Percentiles rank a stretch among this genome's conserved stretches.
phyloP scores from a whole-genome alignment of 768 basidiomycete species.

The Daedalea quercina region DNA sequence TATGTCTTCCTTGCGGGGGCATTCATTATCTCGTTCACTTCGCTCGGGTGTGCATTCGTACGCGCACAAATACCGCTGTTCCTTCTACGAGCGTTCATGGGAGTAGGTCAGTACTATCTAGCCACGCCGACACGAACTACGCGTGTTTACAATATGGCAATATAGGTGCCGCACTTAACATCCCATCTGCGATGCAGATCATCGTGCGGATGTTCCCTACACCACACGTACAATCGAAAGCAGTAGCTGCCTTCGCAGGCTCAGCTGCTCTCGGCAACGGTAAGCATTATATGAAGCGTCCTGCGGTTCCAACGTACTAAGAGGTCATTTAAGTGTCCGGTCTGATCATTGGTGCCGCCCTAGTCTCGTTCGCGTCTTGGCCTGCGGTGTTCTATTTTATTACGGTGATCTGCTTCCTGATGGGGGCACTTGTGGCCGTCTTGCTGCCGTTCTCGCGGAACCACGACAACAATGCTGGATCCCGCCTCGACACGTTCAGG shows the following conservation, averaged over 20 bases:
- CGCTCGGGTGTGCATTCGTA: conserved; percentile 12
- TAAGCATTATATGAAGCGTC: background rate
- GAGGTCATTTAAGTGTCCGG: conserved; percentile 17
- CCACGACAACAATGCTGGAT: background rate
- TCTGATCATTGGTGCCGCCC: conserved; percentile 25
- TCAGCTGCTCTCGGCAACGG: conserved; percentile 36
- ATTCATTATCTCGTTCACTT: no score
- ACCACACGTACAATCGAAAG: conserved; percentile 29
- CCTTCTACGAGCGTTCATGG: conserved; percentile 19
- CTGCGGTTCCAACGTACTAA: no score
- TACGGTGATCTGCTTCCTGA: conserved; percentile 24
- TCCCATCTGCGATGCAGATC: conserved; percentile 32
- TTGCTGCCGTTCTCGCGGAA: background rate
- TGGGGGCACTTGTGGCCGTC: conserved; percentile 7
- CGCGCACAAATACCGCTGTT: conserved; percentile 16
- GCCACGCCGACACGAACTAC: background rate
- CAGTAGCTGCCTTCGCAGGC: conserved; percentile 34
- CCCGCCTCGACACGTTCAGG: conserved; percentile 2
- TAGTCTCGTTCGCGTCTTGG: conserved; percentile 27
- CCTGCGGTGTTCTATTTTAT: conserved; percentile 37
- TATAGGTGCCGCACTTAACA: conserved; percentile 30
- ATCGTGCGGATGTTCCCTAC: conserved; percentile 39
- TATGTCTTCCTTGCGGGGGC: conserved; percentile 9
- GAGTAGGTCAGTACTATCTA: conserved; percentile 10
- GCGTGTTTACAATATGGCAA: background rate